A percentile compares a stretch with the other conserved stretches of the same genome.
Evolutionary conservation across 768 basidiomycete species (phyloP).

Genomic region (Leccinellum albellum): DNA sequence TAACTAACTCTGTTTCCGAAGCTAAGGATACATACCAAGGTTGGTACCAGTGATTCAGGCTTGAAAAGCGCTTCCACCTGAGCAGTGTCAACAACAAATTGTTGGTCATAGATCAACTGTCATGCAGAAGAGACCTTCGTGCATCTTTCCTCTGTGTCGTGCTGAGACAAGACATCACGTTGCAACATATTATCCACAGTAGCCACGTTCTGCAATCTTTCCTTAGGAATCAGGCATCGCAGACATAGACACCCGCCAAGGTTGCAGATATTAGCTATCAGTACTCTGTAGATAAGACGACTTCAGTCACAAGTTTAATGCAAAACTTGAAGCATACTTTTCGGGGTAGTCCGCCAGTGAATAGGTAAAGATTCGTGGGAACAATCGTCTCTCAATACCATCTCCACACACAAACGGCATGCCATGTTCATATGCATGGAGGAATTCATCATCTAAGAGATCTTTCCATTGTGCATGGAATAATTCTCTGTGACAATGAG

Average conservation of each 20-base stretch:
- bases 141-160: too few species aligned
- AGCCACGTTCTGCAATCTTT: too few species aligned
- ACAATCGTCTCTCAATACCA: neutral
- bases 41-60: neutral
- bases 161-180: too few species aligned
- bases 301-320: neutral
- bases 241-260: too few species aligned
- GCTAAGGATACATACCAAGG: neutral
- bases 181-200: too few species aligned
- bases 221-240: too few species aligned
- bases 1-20: too few species aligned
- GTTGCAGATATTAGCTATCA: neutral
- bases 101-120: neutral
- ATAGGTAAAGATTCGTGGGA: neutral
- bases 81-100: neutral
- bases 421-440: neutral
- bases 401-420: neutral
- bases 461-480: too few species aligned
- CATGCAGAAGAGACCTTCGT: neutral
- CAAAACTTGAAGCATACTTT: too few species aligned
- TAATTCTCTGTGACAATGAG: too few species aligned
- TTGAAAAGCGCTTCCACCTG: neutral
- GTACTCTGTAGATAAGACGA: neutral
- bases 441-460: neutral
- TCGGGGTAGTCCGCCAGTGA: neutral